Evolutionary conservation across 768 basidiomycete species (phyloP), one percentile per base, ranked within the genome.

Genomic region (Trametes sanguinea): DNA sequence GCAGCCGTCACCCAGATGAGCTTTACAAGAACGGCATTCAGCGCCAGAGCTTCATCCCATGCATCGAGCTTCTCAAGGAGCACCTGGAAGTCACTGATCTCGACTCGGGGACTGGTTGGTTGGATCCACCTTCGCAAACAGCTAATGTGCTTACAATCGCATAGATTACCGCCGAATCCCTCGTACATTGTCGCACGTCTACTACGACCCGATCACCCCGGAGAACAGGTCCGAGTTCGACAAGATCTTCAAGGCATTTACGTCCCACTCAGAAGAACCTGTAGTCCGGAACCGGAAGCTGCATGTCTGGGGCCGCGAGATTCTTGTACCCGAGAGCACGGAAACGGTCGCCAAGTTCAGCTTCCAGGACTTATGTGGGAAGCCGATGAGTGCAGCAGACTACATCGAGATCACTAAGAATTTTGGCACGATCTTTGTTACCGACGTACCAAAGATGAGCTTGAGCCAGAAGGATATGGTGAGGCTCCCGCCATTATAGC

Each of bases 1-100:
- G n/a, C 67, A 99, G 96, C 76, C 97, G 97, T 61, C 94, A 97
- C 72, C 97, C 97, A 2, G 90, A 98, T 69, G 93, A 98, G 33
- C 81, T 99, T 1, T 99, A 99, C 80, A 95, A 96, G 84, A 98
- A 98, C 65, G 97, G 97, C 0, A 97, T 99, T 45, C 97, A 99
- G 73, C 85, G 97, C 3, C 84, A 89, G 4, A 95, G 94, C 69
- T 99, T 99, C 76, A 71, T 98, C 48, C 97, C 97, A 9, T 89
- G 94, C 30, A 98, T 99, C 61, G 92, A 98, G 51, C 82, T 98
- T 32, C 84, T 99, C 66, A 98, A 97, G 77, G 76, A 85, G 0
- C 85, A 82, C 13, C 95, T 97, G 64, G 85, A 89, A 51, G 88
- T 98, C 13, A 92, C 90, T 0, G 94, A 98, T 74, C 83, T 99